A percentile compares a stretch with the other conserved stretches of the same genome.
Conservation (phyloP, 2,329 filamentous ascomycete species). For the Tolypocladium nubicola region DNA sequence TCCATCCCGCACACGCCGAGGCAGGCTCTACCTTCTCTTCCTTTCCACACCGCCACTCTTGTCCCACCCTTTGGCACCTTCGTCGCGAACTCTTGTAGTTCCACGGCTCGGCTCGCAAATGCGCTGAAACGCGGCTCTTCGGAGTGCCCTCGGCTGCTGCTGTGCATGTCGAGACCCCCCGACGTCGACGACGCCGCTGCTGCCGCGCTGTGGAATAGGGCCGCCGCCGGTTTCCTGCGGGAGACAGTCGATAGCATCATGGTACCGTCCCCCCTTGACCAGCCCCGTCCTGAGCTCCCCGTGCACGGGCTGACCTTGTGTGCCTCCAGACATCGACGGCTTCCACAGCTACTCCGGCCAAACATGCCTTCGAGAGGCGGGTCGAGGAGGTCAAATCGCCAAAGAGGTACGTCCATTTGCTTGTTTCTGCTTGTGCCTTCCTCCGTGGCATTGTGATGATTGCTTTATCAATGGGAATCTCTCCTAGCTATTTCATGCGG, state of each 20-base stretch:
- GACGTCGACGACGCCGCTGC: not conserved
- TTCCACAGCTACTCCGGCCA: constrained; percentile 60
- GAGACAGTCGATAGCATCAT: constrained; percentile 6
- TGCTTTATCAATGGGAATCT: constrained; percentile 99
- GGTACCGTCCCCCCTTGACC: constrained; percentile 3
- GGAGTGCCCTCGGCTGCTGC: constrained; percentile 7
- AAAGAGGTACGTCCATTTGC: constrained; percentile 62
- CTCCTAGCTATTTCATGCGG: constrained; percentile 90
- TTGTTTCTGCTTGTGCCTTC: not conserved
- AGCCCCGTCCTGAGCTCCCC: not conserved
- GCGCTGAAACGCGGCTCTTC: constrained; percentile 7
- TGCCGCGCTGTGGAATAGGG: constrained; percentile 5
- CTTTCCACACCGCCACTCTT: not conserved
- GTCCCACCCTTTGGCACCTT: not conserved
- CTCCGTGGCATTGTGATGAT: constrained; percentile 56
- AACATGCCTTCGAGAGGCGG: constrained; percentile 68
- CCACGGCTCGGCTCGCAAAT: constrained; percentile 8
- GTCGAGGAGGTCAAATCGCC: constrained; percentile 76
- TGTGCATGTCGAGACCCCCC: constrained; percentile 5
- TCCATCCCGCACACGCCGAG: not conserved
- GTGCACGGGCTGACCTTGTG: not conserved
- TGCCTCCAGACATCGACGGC: constrained; percentile 53
- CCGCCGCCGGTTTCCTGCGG: constrained; percentile 3
- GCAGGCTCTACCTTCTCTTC: not conserved
- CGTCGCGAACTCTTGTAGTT: constrained; percentile 1